Evolutionary conservation across 805 yeast species (phyloP), one percentile per base, ranked within the genome.

Genomic region (Starmerella stigmatis): DNA sequence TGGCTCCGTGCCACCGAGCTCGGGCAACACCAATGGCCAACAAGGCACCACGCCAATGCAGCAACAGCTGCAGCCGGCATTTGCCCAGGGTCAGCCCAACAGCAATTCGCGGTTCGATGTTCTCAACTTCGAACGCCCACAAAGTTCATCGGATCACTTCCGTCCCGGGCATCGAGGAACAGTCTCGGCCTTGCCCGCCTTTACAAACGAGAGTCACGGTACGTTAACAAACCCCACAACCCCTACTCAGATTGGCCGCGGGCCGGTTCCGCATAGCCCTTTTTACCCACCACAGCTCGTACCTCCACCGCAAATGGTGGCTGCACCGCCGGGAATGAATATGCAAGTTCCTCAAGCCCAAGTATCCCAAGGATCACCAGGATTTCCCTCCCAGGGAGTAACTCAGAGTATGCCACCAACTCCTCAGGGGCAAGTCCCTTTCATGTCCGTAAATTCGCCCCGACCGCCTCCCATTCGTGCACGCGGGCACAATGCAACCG

Each of bases 181-280:
- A 8, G 52, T 51, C n/a, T 54, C 57, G 17, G 54, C 59, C 2
- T 26, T 57, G 13, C 55, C 57, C 11, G 39, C 48, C 5, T 56
- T 37, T 30, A 44, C 26, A 47, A n/a, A 12, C 47, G 33, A 19
- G 7, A 19, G 33, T 26, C 21, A n/a, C n/a, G n/a, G n/a, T n/a
- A n/a, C n/a, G n/a, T n/a, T n/a, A n/a, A n/a, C n/a, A n/a, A n/a
- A n/a, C 15, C 44, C 12, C 33, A 26, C 6, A 7, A 22, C 19
- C 5, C 6, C 31, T 3, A 15, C 23, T 13, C 38, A 13, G 27
- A 38, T 7, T 19, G 25, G 31, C 10, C 35, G 21, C 13, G 35
- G 26, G 6, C 23, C 8, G n/a, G 28, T 19, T 4, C 25, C 34
- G 15, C 20, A 28, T 3, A 25, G 43, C 45, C 26, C 44, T 29